Percentiles rank a stretch among this genome's conserved stretches.
Conservation (phyloP, 2,329 filamentous ascomycete species). For the Paracamarosporium sp. region DNA sequence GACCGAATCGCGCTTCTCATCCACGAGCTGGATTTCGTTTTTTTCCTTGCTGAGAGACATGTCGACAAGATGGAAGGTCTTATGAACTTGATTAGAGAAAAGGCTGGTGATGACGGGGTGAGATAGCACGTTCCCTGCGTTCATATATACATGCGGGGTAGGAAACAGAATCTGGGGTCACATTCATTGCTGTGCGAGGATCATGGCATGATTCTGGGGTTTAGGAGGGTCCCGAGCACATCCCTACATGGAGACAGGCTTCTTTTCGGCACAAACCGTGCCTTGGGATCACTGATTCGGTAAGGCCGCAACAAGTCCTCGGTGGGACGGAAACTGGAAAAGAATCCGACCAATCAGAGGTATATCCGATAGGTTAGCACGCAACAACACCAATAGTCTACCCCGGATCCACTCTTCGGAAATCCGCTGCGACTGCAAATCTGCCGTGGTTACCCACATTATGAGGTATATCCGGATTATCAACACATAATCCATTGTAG, state of each 20-base stretch:
- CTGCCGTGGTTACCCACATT: too few relatives aligned
- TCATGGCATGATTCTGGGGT: neutral
- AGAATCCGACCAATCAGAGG: slow-evolving; percentile 10
- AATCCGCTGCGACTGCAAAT: too few relatives aligned
- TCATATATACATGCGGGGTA: neutral
- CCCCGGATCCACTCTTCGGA: neutral
- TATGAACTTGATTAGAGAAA: neutral
- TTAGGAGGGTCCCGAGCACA: neutral
- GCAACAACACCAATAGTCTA: neutral
- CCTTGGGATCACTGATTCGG: neutral
- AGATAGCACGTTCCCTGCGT: neutral
- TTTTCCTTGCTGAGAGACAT: slow-evolving; percentile 29
- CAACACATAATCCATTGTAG: too few relatives aligned
- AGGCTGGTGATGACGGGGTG: neutral
- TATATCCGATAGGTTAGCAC: slow-evolving; percentile 1
- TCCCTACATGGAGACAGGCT: too few relatives aligned
- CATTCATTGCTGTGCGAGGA: neutral
- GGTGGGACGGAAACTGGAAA: too few relatives aligned
- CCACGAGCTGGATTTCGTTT: slow-evolving; percentile 27
- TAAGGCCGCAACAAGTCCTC: neutral
- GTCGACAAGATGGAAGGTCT: neutral
- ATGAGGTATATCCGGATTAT: too few relatives aligned
- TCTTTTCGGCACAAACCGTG: neutral
- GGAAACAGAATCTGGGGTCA: neutral
- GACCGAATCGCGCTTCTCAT: slow-evolving; percentile 28